Base-by-base conservation (phyloP, 192 early-diverging fungal genomes). In the Podila epigama region DNA sequence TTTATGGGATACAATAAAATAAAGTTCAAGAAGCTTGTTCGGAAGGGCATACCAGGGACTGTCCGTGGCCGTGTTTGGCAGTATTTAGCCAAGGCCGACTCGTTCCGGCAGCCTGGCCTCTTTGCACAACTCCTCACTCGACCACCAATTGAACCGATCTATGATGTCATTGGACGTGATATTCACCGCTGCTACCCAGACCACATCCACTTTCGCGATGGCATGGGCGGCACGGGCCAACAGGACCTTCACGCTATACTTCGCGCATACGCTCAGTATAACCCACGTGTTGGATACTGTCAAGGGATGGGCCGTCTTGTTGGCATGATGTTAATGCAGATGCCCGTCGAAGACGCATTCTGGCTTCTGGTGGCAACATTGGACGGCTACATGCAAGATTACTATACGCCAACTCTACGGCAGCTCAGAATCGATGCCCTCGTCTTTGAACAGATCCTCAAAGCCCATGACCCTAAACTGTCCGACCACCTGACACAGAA, bases 231-330 rank as follows among this genome's bases (percentile, higher is more conserved):
- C 0, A 82, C 70, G 37, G 92, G 96, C 2, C 95, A 96, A 80
- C 81, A 80, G 34, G 91, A 95, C 75, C 78, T 98, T 22, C 83
- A 89, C n/a, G 83, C 84, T 5, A 82, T 98, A 6, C 81, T 98
- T 29, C 87, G 89, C 41, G 93, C 94, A 0, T 98, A 96, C 66
- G 93, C 96, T 1, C 88, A 94, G 25, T 92, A 95, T 79, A 94
- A 98, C 65, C 86, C 86, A 4, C 67, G 81, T 28, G 79, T 98
- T 7, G 97, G 96, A 32, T 98, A 98, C 79, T 97, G 96, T 70
- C 97, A 97, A 73, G 97, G 97, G 11, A 97, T 97, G 96, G 94
- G 95, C 1, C 87, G 95, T 52, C 61, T 98, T 44, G 97, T 90
- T 15, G 96, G 96, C 0, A 88, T 95, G 82, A 90, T 97, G 80